These are phyloP conservation scores for Yamadazyma triangularis DNA, from an alignment of 1,139 yeast genomes.

Conservation along the genomic window DNA sequence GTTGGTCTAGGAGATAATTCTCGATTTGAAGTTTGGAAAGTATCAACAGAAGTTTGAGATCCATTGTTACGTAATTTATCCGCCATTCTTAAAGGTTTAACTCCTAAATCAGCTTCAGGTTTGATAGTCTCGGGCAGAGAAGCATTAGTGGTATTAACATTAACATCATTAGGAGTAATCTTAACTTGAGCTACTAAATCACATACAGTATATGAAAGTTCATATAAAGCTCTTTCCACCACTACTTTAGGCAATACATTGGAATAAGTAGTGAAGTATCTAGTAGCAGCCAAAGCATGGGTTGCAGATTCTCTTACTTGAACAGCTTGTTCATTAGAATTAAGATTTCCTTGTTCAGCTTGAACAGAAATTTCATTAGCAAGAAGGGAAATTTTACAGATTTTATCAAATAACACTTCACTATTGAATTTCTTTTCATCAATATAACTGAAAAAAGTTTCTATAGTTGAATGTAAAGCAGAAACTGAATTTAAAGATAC, in stretches of 20 bases:
- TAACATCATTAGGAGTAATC: constrained; percentile 25
- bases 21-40: constrained; percentile 5
- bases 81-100: constrained; percentile 58
- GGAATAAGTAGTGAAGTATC: constrained; percentile 67
- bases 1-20: constrained; percentile 2
- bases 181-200: constrained; percentile 44
- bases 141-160: constrained; percentile 22
- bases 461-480: constrained; percentile 45
- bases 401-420: constrained; percentile 48
- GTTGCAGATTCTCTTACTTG: constrained; percentile 67
- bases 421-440: constrained; percentile 31
- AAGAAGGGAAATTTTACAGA: constrained; percentile 47
- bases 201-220: constrained; percentile 67
- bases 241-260: constrained; percentile 66
- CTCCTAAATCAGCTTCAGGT: constrained; percentile 28
- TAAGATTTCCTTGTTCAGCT: constrained; percentile 32
- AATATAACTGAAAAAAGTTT: constrained; percentile 36
- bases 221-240: constrained; percentile 75
- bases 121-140: constrained; percentile 8
- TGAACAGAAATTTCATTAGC: constrained; percentile 47
- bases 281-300: constrained; percentile 71
- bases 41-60: constrained; percentile 8
- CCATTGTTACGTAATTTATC: constrained; percentile 28
- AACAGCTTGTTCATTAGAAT: constrained; percentile 30
- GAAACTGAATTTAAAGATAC: constrained; percentile 43